phyloP scores from a whole-genome alignment of 1,284 basidiomycete genomes.

The Cutaneotrichosporon dermatis region DNA sequence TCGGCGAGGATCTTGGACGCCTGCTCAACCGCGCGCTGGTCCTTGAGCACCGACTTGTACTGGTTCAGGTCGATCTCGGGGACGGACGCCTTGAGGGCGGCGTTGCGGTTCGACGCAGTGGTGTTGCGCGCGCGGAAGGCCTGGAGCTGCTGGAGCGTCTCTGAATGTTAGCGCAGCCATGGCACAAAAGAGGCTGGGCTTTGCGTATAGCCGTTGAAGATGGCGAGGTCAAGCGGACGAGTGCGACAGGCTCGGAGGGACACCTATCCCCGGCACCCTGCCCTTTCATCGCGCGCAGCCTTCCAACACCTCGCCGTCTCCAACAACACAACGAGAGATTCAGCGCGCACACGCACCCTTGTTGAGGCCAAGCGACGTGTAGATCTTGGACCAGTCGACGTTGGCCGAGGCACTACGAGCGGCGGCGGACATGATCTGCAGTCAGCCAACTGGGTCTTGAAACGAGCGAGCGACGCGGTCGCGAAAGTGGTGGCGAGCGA shows the following conservation, averaged over 20 bases:
- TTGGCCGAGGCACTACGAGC: slow-evolving; percentile 19
- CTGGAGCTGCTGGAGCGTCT: slow-evolving; percentile 81
- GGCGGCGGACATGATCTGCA: slow-evolving; percentile 19
- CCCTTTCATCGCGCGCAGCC: too few relatives aligned
- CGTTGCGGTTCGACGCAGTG: slow-evolving; percentile 75
- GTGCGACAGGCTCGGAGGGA: too few relatives aligned
- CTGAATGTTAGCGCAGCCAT: slow-evolving; percentile 55
- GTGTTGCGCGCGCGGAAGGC: slow-evolving; percentile 94
- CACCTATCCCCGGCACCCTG: too few relatives aligned
- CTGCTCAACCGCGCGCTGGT: slow-evolving; percentile 85
- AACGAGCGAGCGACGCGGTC: neutral
- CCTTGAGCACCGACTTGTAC: slow-evolving; percentile 89
- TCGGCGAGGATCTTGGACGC: slow-evolving; percentile 83
- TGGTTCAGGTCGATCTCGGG: slow-evolving; percentile 69
- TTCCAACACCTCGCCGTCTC: too few relatives aligned
- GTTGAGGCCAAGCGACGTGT: slow-evolving; percentile 81
- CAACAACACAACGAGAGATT: too few relatives aligned
- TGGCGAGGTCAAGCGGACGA: too few relatives aligned
- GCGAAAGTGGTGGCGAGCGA: slow-evolving; percentile 2
- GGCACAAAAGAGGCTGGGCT: too few relatives aligned
- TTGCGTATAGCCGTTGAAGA: too few relatives aligned
- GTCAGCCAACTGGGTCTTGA: slow-evolving; percentile 1
- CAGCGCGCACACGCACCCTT: slow-evolving; percentile 68
- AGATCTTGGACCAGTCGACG: slow-evolving; percentile 81
- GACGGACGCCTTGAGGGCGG: slow-evolving; percentile 65